Base-by-base conservation (phyloP, 441 rosid genomes). In the Populus hybrid region DNA sequence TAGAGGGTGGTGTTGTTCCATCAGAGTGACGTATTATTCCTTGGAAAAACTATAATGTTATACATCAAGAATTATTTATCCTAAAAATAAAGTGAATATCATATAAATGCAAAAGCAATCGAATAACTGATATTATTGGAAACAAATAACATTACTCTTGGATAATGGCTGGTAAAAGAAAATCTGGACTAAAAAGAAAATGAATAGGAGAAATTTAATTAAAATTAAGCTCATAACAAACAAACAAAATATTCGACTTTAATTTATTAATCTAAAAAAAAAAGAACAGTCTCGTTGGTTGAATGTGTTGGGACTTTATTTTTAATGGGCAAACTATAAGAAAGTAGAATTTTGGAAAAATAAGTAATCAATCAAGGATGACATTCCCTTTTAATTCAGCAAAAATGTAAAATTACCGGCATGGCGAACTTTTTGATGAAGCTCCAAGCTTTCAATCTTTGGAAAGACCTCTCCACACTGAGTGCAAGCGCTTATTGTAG, bases 391-490 rank as follows among this genome's bases (percentile, higher is more conserved):
- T 42, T 3, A 53, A 40, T 42, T 24, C 2, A 45, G 63, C 20
- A 50, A 40, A 23, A 35, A 71, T 1, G n/a, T 0, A 0, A 38
- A 72, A 56, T 69, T 85, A 94, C 99, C 99, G 67, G 99, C 99
- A 83, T 95, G 99, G 38, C 98, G 98, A 86, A 94, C 90, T n/a
- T 90, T 93, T 82, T 95, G 99, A 83, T 95, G 99, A 80, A 94
- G 92, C 82, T 94, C 99, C 82, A 95, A 84, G 90, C 94, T 94
- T 86, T 94, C 99, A 50, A 86, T 76, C 87, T 94, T 94, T 0
- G 97, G 93, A 79, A 95, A 95, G 76, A 95, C 92, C 87, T 95
- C 99, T 38, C 97, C 99, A 56, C 98, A 95, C 69, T 88, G 92
- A 14, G 94, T 77, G 82, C 98, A 93, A 53, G 93, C 78, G 84